These are phyloP conservation scores for Yamadazyma tumulicola DNA, from an alignment of 805 yeast species.

Conservation along the genomic window DNA sequence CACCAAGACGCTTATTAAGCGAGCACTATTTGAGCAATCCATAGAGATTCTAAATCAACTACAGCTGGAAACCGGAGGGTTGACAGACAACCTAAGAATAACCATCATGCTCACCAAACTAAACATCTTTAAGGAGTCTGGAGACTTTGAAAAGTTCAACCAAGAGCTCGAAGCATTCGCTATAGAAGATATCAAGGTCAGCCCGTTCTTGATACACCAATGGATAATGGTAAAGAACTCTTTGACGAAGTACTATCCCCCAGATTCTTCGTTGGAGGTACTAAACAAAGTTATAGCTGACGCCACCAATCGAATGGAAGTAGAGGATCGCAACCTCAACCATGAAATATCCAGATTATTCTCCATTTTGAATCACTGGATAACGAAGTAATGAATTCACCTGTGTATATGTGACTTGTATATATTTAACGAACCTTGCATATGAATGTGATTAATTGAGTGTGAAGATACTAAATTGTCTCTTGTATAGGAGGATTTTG, in stretches of 20 bases:
- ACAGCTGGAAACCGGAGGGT: slow-evolving; percentile 18
- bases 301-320: too few relatives aligned
- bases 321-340: slow-evolving; percentile 1
- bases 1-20: slow-evolving; percentile 28
- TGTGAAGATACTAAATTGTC: too few relatives aligned
- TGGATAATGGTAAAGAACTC: too few relatives aligned
- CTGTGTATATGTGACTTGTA: too few relatives aligned
- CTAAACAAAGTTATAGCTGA: slow-evolving; percentile 30
- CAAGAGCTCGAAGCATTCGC: slow-evolving; percentile 26
- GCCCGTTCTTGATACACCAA: slow-evolving; percentile 33
- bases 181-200: slow-evolving; percentile 24
- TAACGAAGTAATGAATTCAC: neutral
- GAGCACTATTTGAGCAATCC: slow-evolving; percentile 22
- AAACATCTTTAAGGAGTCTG: slow-evolving; percentile 18
- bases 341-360: too few relatives aligned
- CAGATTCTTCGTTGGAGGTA: slow-evolving; percentile 37
- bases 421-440: too few relatives aligned
- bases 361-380: slow-evolving; percentile 1
- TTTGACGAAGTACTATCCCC: too few relatives aligned
- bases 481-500: too few relatives aligned
- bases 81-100: slow-evolving; percentile 26
- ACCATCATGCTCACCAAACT: slow-evolving; percentile 22
- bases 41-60: slow-evolving; percentile 16
- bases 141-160: slow-evolving; percentile 18
- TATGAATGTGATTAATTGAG: too few relatives aligned